A percentile compares a stretch with the other conserved stretches of the same genome.
These are phyloP conservation scores for Xylariaceae sp. DNA, from an alignment of 2,329 filamentous ascomycete species.

Conservation along the genomic window DNA sequence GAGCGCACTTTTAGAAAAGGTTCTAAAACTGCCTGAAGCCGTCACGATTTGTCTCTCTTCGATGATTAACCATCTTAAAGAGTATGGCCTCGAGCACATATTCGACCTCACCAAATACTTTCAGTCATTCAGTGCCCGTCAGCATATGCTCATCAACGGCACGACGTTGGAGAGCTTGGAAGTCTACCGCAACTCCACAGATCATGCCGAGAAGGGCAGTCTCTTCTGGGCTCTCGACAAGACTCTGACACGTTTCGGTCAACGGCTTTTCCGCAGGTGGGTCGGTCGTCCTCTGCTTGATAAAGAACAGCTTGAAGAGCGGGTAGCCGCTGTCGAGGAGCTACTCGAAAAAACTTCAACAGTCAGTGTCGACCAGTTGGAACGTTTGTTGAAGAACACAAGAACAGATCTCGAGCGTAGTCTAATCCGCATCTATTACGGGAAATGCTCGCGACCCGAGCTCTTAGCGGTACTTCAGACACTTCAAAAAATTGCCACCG, in stretches of 20 bases:
- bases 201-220: slow-evolving; percentile 79
- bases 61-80: slow-evolving; percentile 90
- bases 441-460: slow-evolving; percentile 88
- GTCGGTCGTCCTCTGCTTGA: slow-evolving; percentile 86
- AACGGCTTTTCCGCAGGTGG: slow-evolving; percentile 87
- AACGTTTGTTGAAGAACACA: slow-evolving; percentile 64
- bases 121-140: slow-evolving; percentile 86
- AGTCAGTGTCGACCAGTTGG: slow-evolving; percentile 67
- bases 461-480: slow-evolving; percentile 81
- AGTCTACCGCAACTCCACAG: slow-evolving; percentile 92
- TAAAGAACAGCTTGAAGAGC: slow-evolving; percentile 67
- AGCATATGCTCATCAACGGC: slow-evolving; percentile 93
- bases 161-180: slow-evolving; percentile 92
- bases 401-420: slow-evolving; percentile 87
- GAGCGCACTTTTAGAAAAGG: slow-evolving; percentile 73
- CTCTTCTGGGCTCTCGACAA: slow-evolving; percentile 95
- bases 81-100: slow-evolving; percentile 91
- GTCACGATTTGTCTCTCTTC: slow-evolving; percentile 90
- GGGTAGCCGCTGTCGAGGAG: slow-evolving; percentile 82
- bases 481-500: slow-evolving; percentile 73
- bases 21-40: slow-evolving; percentile 76
- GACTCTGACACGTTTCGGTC: slow-evolving; percentile 84
- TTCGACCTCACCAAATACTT: slow-evolving; percentile 97
- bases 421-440: slow-evolving; percentile 93
- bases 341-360: slow-evolving; percentile 66